Base-by-base conservation (phyloP, 2,329 filamentous ascomycete species). In the Pleomassaria siparia region DNA sequence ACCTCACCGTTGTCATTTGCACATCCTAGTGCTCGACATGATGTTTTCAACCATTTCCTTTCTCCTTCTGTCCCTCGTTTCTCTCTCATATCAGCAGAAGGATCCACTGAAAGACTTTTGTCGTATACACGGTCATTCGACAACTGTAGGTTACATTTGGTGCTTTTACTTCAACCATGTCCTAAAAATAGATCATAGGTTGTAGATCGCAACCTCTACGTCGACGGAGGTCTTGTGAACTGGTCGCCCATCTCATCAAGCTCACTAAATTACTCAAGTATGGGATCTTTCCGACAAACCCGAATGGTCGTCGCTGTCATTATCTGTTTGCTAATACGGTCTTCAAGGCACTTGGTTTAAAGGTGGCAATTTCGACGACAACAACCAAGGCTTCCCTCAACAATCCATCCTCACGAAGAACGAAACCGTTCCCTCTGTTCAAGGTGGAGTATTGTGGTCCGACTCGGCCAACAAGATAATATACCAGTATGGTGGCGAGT, bases 401-500 rank as follows among this genome's bases (percentile, higher is more conserved):
- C 69, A 79, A 44, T 73, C 74, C 25, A 78, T 81, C 40, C 70
- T 84, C 6, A 75, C 74, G 29, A 84, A 84, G 60, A 81, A 82
- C 50, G 66, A 67, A n/a, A 72, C 76, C 1, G 72, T 83, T 6
- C 81, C 82, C 0, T 63, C 70, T 36, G 66, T 76, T 5, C 55
- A 60, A 43, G 70, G 74, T 24, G 73, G 73, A 3, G 54, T 76
- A 2, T 66, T 85, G 3, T 85, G 81, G 81, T 69, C 74, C 4
- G 82, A 85, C 60, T 67, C 73, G 13, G 71, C 81, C 29, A 85
- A 85, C 66, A 83, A 83, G 62, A 70, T 76, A 18, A 72, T 85
- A 22, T 84, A 82, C 60, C 67, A 80, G 3, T 85, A 79, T 55
- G 82, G 82, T 21, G 82, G 82, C 35, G 78, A 83, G 54, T 78